Conservation (phyloP, 352 stramenopile genomes). For the Phytopythium mirpurense region DNA sequence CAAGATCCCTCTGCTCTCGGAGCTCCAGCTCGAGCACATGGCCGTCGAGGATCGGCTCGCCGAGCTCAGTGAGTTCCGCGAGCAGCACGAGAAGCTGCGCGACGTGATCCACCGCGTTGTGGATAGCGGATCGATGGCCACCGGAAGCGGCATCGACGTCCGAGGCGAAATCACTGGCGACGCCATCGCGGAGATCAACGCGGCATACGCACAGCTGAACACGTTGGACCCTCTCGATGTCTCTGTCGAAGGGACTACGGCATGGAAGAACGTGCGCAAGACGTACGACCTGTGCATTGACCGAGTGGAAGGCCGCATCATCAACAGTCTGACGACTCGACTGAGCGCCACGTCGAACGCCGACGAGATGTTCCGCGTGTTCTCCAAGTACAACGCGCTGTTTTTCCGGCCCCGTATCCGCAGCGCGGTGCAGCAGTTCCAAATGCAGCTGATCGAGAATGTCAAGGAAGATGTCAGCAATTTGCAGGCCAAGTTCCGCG, state of each 20-base stretch:
- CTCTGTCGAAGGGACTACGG: slow-evolving; percentile 66
- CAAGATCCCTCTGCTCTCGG: slow-evolving; percentile 71
- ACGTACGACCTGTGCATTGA: slow-evolving; percentile 91
- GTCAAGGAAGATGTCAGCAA: slow-evolving; percentile 96
- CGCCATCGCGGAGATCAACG: slow-evolving; percentile 84
- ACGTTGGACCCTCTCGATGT: slow-evolving; percentile 83
- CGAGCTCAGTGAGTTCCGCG: slow-evolving; percentile 88
- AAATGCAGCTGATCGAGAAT: slow-evolving; percentile 98
- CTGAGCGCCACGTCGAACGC: slow-evolving; percentile 89
- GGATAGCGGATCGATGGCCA: slow-evolving; percentile 26
- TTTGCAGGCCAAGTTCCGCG: slow-evolving; percentile 93
- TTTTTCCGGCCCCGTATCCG: slow-evolving; percentile 95
- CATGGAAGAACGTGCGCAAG: slow-evolving; percentile 86
- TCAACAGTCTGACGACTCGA: slow-evolving; percentile 83
- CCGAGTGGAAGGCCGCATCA: slow-evolving; percentile 90
- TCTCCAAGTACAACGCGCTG: slow-evolving; percentile 97
- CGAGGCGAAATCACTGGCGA: slow-evolving; percentile 72
- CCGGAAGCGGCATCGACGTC: slow-evolving; percentile 26
- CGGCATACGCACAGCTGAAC: slow-evolving; percentile 82
- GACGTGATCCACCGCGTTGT: slow-evolving; percentile 87
- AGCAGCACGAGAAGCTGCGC: slow-evolving; percentile 88
- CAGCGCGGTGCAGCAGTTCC: slow-evolving; percentile 97
- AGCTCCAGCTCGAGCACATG: slow-evolving; percentile 83
- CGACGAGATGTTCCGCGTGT: slow-evolving; percentile 96
- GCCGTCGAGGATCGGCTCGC: slow-evolving; percentile 84